Conservation (phyloP, 106 monocot genomes). For the Agapanthus africanus region DNA sequence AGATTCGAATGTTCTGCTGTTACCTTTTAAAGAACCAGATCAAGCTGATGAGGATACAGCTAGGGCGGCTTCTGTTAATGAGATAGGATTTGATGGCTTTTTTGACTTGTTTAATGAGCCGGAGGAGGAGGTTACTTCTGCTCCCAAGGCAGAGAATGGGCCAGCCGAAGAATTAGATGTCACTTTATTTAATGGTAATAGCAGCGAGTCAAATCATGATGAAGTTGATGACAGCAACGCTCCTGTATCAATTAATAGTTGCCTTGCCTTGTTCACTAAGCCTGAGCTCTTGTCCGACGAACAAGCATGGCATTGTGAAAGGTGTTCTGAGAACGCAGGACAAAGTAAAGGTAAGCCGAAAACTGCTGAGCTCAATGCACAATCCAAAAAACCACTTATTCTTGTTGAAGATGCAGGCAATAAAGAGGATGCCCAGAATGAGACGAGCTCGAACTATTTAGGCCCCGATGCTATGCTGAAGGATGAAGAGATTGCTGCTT, state of each 20-base stretch:
- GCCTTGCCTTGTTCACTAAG: constrained; percentile 76
- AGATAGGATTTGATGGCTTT: constrained; percentile 68
- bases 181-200: constrained; percentile 38
- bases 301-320: constrained; percentile 90
- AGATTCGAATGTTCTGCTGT: constrained; percentile 25
- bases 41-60: constrained; percentile 15
- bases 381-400: constrained; percentile 1
- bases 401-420: constrained; percentile 6
- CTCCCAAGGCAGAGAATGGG: constrained; percentile 18
- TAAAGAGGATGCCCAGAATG: neutral
- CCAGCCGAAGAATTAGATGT: constrained; percentile 40
- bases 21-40: constrained; percentile 38
- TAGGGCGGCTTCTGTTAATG: constrained; percentile 3
- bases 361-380: constrained; percentile 2
- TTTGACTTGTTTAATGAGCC: constrained; percentile 81
- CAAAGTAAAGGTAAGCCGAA: constrained; percentile 6
- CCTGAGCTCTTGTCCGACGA: constrained; percentile 72
- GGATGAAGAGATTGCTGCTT: constrained; percentile 17
- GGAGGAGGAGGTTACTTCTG: constrained; percentile 59
- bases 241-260: constrained; percentile 71
- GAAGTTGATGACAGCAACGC: constrained; percentile 65
- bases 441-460: constrained; percentile 10
- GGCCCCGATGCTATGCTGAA: constrained; percentile 8
- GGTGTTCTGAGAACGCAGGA: constrained; percentile 40
- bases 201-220: constrained; percentile 13